Base-by-base conservation (phyloP, 331 rosid species). In the Quercus tomentella region DNA sequence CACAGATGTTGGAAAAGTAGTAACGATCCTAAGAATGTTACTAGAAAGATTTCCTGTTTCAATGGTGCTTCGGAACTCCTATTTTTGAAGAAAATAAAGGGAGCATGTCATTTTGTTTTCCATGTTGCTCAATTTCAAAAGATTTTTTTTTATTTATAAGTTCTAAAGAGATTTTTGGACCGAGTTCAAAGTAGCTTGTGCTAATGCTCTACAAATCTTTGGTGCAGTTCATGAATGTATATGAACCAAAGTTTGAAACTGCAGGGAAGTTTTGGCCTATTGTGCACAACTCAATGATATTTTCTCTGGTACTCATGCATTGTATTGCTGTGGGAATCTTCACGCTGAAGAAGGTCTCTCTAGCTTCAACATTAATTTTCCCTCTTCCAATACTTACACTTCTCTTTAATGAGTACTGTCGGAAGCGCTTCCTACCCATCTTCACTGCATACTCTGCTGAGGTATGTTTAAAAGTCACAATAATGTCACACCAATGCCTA, bases 201-300 rank as follows among this genome's bases (percentile, higher is more conserved):
- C 72, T 82, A 76, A 92, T 77, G 14, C 65, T 84, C 37, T 41
- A 66, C 66, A 80, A 73, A 41, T 74, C 71, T 45, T 16, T 74
- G 33, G 61, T 87, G 91, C 97, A 96, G 99, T 86, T 89, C 78
- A 81, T 93, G 52, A 91, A 93, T 84, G 97, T 93, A 56, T 93
- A 93, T 71, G 94, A 85, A 12, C 92, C 93, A 11, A 87, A 52
- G 83, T 92, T 81, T 79, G 99, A 91, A 82, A 91, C 94, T 31
- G 99, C 94, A 0, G 99, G 99, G 84, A 89, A 87, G 82, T 93
- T 84, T 77, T 96, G 99, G 99, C 99, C 99, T 16, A 83, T 83
- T 16, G 96, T 88, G 70, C 99, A 96, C 87, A 86, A 88, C 63
- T 89, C 96, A 25, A 88, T 81, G 87, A 91, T 96, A 82, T 91